Evolutionary conservation across 2,329 filamentous ascomycete genomes (phyloP).

Genomic region (Berkeleyomyces basicola): DNA sequence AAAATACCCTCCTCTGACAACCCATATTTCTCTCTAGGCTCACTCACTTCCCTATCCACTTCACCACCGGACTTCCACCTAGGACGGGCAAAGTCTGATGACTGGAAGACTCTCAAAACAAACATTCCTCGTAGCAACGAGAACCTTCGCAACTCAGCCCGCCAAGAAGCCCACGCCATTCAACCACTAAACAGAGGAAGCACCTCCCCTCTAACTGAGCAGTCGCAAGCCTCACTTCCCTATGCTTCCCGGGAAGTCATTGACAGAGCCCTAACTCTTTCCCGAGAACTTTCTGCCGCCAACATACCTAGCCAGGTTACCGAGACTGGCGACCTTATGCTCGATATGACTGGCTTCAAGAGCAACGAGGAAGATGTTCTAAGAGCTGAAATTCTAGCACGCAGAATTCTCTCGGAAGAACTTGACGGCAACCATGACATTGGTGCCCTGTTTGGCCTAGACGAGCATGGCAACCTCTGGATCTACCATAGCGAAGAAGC

Average conservation of each 20-base stretch:
- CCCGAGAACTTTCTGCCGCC: constrained; percentile 69
- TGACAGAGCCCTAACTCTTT: constrained; percentile 66
- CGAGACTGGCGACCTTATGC: constrained; percentile 82
- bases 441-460: constrained; percentile 82
- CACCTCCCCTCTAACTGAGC: constrained; percentile 29
- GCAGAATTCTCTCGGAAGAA: constrained; percentile 84
- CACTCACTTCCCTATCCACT: constrained; percentile 35
- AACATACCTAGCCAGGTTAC: constrained; percentile 92
- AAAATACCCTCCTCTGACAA: background rate
- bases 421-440: constrained; percentile 93
- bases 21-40: constrained; percentile 20
- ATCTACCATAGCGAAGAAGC: constrained; percentile 97
- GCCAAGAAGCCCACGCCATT: constrained; percentile 24
- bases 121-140: constrained; percentile 35
- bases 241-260: constrained; percentile 59
- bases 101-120: constrained; percentile 21
- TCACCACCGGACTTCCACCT: constrained; percentile 34
- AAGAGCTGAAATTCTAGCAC: constrained; percentile 79
- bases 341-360: constrained; percentile 97
- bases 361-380: constrained; percentile 84
- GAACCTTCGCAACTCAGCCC: constrained; percentile 32
- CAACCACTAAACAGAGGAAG: constrained; percentile 23
- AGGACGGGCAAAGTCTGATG: constrained; percentile 35
- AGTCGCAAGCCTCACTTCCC: constrained; percentile 64
- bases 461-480: constrained; percentile 95